Evolutionary conservation across 371 early-diverging fungal species (phyloP).

Genomic region (Rhizopus delemar): DNA sequence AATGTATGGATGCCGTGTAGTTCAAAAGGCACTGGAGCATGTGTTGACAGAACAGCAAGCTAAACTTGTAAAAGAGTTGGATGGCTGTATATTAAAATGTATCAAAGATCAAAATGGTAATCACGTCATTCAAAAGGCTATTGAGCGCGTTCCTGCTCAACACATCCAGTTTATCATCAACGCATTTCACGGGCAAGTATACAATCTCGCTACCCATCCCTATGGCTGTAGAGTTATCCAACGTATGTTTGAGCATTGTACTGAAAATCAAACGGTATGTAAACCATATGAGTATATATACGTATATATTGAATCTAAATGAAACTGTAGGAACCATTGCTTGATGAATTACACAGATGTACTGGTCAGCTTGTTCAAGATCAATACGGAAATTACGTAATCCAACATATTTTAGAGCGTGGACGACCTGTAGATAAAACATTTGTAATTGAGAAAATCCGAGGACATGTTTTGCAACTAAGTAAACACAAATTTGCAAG

Average conservation of each 20-base stretch:
- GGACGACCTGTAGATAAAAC: slow-evolving; percentile 86
- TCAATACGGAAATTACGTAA: slow-evolving; percentile 98
- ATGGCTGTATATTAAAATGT: slow-evolving; percentile 93
- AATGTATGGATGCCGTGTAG: slow-evolving; percentile 99
- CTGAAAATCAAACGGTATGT: slow-evolving; percentile 77
- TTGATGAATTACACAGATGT: slow-evolving; percentile 92
- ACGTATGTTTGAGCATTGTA: slow-evolving; percentile 98
- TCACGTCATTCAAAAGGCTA: slow-evolving; percentile 99
- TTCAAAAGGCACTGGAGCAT: slow-evolving; percentile 98
- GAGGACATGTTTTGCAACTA: slow-evolving; percentile 85
- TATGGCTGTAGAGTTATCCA: slow-evolving; percentile 99
- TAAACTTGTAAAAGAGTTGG: slow-evolving; percentile 86
- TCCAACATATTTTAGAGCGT: slow-evolving; percentile 98
- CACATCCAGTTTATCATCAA: slow-evolving; percentile 95
- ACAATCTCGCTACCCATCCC: slow-evolving; percentile 96
- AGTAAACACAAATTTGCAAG: slow-evolving; percentile 99
- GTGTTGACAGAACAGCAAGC: slow-evolving; percentile 89
- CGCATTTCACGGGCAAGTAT: slow-evolving; percentile 96
- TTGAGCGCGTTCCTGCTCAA: slow-evolving; percentile 93
- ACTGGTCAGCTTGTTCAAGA: slow-evolving; percentile 94
- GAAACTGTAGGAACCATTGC: slow-evolving; percentile 61
- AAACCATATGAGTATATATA: background rate
- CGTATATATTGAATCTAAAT: too few species aligned
- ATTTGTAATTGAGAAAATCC: slow-evolving; percentile 86
- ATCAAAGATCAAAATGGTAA: slow-evolving; percentile 99